Conservation (phyloP, 1,139 yeast species). For the Yamadazyma spencermartinsiae region DNA sequence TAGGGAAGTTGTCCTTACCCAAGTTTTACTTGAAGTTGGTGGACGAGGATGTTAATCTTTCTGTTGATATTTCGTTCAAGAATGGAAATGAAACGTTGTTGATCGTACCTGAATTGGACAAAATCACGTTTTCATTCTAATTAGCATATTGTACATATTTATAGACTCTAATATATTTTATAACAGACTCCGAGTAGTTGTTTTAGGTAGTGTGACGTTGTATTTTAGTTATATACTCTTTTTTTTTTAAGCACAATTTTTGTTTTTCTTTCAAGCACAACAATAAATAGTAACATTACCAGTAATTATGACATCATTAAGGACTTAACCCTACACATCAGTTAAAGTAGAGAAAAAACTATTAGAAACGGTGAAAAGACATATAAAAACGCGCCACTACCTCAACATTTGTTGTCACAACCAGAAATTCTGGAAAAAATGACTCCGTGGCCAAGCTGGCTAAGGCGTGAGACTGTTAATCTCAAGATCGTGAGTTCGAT, state of each 20-base stretch:
- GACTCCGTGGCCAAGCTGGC: constrained; percentile 46
- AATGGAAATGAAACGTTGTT: constrained; percentile 69
- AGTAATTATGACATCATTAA: neutral
- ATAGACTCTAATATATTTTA: too few species aligned
- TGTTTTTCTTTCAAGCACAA: neutral
- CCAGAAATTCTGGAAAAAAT: neutral
- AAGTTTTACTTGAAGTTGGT: constrained; percentile 46
- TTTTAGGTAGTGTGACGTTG: too few species aligned
- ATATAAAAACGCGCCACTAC: too few species aligned
- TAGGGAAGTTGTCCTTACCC: constrained; percentile 75
- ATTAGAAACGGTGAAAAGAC: neutral
- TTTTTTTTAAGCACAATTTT: too few species aligned
- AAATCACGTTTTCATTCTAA: constrained; percentile 59
- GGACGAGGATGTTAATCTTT: constrained; percentile 18
- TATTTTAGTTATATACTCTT: too few species aligned
- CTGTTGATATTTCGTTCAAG: constrained; percentile 62
- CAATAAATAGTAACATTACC: neutral
- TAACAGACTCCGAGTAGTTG: too few species aligned
- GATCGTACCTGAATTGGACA: constrained; percentile 71
- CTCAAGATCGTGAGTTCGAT: constrained; percentile 42
- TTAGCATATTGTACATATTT: neutral
- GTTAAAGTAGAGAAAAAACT: neutral
- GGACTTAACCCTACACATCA: neutral
- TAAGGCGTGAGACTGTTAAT: constrained; percentile 43
- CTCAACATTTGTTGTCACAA: too few species aligned